Conservation (phyloP, 805 yeast genomes). For the Metschnikowia matae region DNA sequence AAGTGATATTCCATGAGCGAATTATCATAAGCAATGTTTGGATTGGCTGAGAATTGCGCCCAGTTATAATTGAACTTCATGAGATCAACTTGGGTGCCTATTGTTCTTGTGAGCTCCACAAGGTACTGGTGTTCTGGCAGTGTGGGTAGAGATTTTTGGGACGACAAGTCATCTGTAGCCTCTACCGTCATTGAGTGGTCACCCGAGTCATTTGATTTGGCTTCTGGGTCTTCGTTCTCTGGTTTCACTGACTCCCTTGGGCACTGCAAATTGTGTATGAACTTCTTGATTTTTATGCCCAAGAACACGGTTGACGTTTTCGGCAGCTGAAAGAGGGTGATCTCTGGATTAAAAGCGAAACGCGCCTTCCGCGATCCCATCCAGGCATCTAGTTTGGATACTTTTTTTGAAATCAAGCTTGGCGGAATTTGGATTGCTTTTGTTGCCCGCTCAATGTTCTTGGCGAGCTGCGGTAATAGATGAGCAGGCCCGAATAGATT, state of each 20-base stretch:
- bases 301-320: constrained; percentile 13
- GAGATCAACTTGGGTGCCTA: constrained; percentile 10
- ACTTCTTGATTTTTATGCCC: constrained; percentile 10
- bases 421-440: constrained; percentile 3
- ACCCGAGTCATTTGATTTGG: background rate
- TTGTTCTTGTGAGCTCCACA: constrained; percentile 6
- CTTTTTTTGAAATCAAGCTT: background rate
- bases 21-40: background rate
- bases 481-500: constrained; percentile 8
- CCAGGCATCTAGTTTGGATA: constrained; percentile 5
- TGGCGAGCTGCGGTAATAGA: background rate
- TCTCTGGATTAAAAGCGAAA: constrained; percentile 1
- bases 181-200: background rate
- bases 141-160: background rate
- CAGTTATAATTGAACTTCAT: constrained; percentile 7
- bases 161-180: background rate
- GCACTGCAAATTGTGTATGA: background rate
- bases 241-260: background rate
- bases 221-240: background rate
- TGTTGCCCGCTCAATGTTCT: constrained; percentile 5
- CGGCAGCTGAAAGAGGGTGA: constrained; percentile 7
- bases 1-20: constrained; percentile 11
- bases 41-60: constrained; percentile 8
- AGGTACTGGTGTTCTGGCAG: constrained; percentile 10
- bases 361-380: background rate